Evolutionary conservation across 2,329 filamentous ascomycete genomes (phyloP).

Genomic region (Penicillium frequentans): DNA sequence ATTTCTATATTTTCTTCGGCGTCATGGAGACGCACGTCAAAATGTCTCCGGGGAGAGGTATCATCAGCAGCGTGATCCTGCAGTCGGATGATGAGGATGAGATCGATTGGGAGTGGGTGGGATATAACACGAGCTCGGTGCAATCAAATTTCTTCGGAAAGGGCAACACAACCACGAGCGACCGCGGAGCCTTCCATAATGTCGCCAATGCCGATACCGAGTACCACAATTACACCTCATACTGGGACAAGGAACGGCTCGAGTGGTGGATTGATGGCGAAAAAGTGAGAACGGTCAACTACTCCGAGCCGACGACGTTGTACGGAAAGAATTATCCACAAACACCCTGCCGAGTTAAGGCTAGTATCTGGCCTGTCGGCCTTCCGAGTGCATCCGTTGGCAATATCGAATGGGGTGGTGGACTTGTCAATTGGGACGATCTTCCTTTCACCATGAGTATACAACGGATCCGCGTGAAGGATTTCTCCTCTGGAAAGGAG

Average conservation of each 20-base stretch:
- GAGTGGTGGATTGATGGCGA: constrained; percentile 66
- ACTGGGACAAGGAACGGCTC: constrained; percentile 66
- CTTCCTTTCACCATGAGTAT: constrained; percentile 75
- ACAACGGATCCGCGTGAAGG: constrained; percentile 58
- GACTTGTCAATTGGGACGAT: constrained; percentile 63
- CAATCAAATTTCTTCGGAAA: constrained; percentile 98
- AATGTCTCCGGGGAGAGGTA: constrained; percentile 71
- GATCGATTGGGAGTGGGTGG: constrained; percentile 67
- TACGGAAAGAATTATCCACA: constrained; percentile 64
- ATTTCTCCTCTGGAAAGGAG: constrained; percentile 62
- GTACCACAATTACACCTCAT: constrained; percentile 54
- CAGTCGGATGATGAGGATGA: constrained; percentile 83
- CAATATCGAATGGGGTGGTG: constrained; percentile 69
- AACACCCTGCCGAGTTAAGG: constrained; percentile 69
- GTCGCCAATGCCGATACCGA: constrained; percentile 57
- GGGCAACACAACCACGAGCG: constrained; percentile 72
- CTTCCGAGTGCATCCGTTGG: constrained; percentile 35
- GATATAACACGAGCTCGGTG: constrained; percentile 38
- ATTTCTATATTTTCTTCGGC: constrained; percentile 86
- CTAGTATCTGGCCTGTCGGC: constrained; percentile 70
- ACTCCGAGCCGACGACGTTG: constrained; percentile 53
- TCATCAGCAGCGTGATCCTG: constrained; percentile 80
- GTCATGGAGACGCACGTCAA: constrained; percentile 76
- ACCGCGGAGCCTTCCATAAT: constrained; percentile 76
- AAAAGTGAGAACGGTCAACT: constrained; percentile 61